Evolutionary conservation across 148 eudicot genomes (phyloP).

Genomic region (Pharnaceum exiguum): DNA sequence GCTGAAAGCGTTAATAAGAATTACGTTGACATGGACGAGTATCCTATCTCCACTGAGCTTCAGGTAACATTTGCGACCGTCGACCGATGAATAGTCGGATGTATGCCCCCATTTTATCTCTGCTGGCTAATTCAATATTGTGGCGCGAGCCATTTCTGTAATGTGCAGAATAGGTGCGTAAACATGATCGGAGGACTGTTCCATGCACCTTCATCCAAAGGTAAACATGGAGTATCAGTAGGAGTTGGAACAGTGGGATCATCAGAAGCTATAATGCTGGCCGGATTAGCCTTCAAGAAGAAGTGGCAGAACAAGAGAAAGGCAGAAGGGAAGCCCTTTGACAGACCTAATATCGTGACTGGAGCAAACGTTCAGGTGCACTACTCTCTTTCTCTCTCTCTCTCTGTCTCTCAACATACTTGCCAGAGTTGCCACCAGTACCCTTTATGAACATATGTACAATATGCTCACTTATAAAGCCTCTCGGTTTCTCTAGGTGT

Average conservation of each 20-base stretch:
- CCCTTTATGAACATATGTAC: no score
- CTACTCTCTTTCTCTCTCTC: background rate
- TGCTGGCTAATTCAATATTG: background rate
- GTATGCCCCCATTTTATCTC: no score
- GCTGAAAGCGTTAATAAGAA: conserved; percentile 44
- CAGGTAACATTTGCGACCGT: conserved; percentile 33
- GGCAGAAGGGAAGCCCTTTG: conserved; percentile 36
- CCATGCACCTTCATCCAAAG: conserved; percentile 32
- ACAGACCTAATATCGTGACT: conserved; percentile 43
- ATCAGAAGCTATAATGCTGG: conserved; percentile 44
- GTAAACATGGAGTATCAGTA: conserved; percentile 23
- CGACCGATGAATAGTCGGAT: no score
- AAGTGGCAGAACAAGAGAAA: conserved; percentile 44
- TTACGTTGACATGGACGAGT: conserved; percentile 51
- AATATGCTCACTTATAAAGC: background rate
- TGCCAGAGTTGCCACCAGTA: no score
- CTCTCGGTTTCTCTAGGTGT: conserved; percentile 26
- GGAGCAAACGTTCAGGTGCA: conserved; percentile 44
- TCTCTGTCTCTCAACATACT: no score
- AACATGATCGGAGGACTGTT: conserved; percentile 38
- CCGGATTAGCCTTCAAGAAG: conserved; percentile 45
- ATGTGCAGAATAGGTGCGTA: conserved; percentile 40
- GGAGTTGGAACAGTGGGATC: conserved; percentile 52
- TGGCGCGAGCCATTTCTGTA: background rate
- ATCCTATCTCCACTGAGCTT: conserved; percentile 48